Evolutionary conservation across 2,329 filamentous ascomycete genomes (phyloP), one percentile per base, ranked within the genome.

Genomic region (Calonectria hawksworthii): DNA sequence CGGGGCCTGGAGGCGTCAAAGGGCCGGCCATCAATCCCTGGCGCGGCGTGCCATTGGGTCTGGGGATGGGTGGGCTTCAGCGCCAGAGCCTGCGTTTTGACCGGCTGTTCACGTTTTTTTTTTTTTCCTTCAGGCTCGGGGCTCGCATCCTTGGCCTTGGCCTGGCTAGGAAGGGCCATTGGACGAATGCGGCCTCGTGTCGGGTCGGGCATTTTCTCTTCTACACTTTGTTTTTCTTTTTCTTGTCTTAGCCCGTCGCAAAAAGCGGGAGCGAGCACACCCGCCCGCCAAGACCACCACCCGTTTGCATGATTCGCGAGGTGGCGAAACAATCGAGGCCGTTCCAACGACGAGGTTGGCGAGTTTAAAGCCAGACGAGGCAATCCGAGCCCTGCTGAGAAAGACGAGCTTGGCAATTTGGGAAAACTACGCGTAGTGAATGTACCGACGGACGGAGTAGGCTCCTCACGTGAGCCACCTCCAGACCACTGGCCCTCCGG

Each of bases 281-380:
- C 13, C 21, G 26, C 34, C 26, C 56, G 56, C 56, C 56, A 63
- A 41, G 41, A 63, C 54, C 38, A 52, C 51, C 26, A 67, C 56
- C 51, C 38, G 30, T 73, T 59, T 41, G 32, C 72, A 74, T 68
- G 74, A 72, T 74, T 72, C 68, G 50, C 26, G 50, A 61, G 34
- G 34, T 34, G 61, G 36, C 61, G 23, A 56, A 50, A 47, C 34
- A 51, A 44, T 44, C 28, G 23, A 61, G 23, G 41, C 36, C 41
- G 47, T 41, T 61, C 38, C 18, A 63, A 26, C 56, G 23, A 47
- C 30, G 47, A 51, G 44, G 64, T 28, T 52, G 44, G 47, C 38
- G 30, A 50, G 16, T 7, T 68, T 56, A 54, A 41, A 18, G 64
- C 61, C n/a, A 79, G 66, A 76, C 44, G 18, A 65, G 68, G 75